Evolutionary conservation across 805 yeast genomes (phyloP), one percentile per base, ranked within the genome.

Genomic region (Yarrowia divulgata): DNA sequence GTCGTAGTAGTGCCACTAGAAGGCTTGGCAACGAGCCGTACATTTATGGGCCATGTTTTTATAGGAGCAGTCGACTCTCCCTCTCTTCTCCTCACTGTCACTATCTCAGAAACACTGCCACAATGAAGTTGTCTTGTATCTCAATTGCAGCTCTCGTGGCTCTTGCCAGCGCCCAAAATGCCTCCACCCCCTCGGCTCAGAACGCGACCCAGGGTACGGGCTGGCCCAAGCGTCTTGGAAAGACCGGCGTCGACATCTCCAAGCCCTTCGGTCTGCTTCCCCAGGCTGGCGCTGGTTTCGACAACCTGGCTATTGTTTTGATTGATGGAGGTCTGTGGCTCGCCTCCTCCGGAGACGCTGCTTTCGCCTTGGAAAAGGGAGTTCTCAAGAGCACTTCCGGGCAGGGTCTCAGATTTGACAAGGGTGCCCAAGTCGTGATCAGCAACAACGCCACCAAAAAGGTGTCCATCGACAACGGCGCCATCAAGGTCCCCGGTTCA

Each of bases 1-100:
- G n/a, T n/a, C n/a, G 92, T 92, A 87, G 92, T 97, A 97, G 54
- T 18, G 12, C 57, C 8, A 34, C 57, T 23, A 50, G 19, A 50
- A 23, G 14, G 10, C 58, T 52, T 52, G 58, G 42, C 58, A 3
- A 12, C 4, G 13, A 14, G 18, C 54, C 19, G 54, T 9, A 29
- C 35, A 12, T 40, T 16, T n/a, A 14, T 6, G 9, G 14, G 8
- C 12, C 42, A 23, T 23, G 29, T 23, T 6, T 52, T 18, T 35
- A 52, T 52, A 35, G 34, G 54, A 49, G 18, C 42, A 12, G 5
- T 18, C 23, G 13, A 9, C 3, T 18, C 42, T 23, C 54, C 13
- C n/a, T 5, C 40, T 2, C 29, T 32, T 7, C 34, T 32, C 49
- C 8, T 42, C n/a, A 57, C 64, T 32, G 16, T 7, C 63, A 57